Conservation (phyloP, 148 eudicot species). For the Amaranthus hypochondriacus region DNA sequence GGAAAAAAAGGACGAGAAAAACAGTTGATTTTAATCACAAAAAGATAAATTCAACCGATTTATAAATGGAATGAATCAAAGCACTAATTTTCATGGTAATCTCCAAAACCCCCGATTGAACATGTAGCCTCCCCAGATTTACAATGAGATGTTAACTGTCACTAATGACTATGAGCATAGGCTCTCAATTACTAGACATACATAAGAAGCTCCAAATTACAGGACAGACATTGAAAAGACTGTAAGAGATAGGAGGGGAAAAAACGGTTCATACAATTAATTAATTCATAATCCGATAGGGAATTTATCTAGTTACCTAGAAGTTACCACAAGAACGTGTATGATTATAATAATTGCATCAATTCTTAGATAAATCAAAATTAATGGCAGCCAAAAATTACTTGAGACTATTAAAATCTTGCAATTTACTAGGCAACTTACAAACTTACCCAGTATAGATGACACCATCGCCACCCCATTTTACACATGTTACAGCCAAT, state of each 20-base stretch:
- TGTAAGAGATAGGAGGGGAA: neutral
- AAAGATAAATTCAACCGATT: neutral
- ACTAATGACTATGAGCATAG: no score
- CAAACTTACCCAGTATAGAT: slow-evolving; percentile 98
- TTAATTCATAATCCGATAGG: neutral
- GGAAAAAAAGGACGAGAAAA: no score
- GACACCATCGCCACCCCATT: slow-evolving; percentile 97
- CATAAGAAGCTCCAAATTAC: neutral
- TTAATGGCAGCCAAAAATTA: neutral
- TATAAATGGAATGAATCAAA: neutral
- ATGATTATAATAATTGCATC: neutral
- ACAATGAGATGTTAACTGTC: no score
- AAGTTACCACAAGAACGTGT: neutral
- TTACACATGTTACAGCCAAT: slow-evolving; percentile 87
- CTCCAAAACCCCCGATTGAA: neutral
- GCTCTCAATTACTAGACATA: neutral
- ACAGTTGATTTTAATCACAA: no score
- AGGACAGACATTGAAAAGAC: neutral
- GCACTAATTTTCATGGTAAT: neutral
- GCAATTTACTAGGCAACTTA: slow-evolving; percentile 28
- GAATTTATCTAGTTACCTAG: neutral
- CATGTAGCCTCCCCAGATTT: no score
- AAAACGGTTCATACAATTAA: neutral
- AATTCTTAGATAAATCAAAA: neutral
- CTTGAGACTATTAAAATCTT: neutral